Percentiles rank a stretch among this genome's conserved stretches.
phyloP scores from a whole-genome alignment of 2,329 filamentous ascomycete genomes.

The Verticillium albo-atrum region DNA sequence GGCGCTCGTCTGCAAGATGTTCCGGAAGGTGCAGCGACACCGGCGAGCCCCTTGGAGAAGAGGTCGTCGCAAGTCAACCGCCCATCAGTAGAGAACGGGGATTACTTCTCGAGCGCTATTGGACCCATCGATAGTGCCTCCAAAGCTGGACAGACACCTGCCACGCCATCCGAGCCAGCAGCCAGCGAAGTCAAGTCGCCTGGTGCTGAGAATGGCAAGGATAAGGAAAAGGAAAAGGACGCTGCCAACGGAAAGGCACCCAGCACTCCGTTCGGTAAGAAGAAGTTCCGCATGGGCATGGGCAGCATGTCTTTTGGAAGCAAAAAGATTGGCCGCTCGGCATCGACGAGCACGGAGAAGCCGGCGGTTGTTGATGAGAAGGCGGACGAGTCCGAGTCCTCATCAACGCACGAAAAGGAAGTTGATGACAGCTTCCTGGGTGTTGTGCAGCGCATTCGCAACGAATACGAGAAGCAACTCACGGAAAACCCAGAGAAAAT shows the following conservation, averaged over 20 bases:
- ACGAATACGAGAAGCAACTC: constrained; percentile 67
- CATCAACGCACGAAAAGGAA: constrained; percentile 63
- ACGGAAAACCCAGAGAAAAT: constrained; percentile 47
- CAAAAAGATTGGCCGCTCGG: constrained; percentile 75
- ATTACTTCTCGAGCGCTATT: constrained; percentile 72
- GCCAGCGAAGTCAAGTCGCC: constrained; percentile 31
- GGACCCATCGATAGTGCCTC: constrained; percentile 43
- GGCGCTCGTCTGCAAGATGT: constrained; percentile 40
- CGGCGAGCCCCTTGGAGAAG: constrained; percentile 48
- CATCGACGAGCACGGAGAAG: constrained; percentile 64
- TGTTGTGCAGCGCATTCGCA: constrained; percentile 66
- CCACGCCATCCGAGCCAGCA: constrained; percentile 19
- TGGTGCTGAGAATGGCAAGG: constrained; percentile 36
- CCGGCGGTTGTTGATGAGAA: constrained; percentile 73
- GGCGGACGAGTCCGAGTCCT: constrained; percentile 61
- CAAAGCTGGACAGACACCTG: constrained; percentile 18
- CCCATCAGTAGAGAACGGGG: constrained; percentile 60
- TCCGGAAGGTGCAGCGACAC: constrained; percentile 40
- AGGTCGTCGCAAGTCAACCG: constrained; percentile 51
- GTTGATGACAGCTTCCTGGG: constrained; percentile 73
- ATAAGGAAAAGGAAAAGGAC: constrained; percentile 40
- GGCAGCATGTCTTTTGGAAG: constrained; percentile 66
- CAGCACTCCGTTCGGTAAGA: constrained; percentile 72
- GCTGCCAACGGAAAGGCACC: constrained; percentile 50
- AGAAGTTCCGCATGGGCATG: constrained; percentile 71